Percentiles rank a stretch among this genome's conserved stretches.
Conservation (phyloP, 257 asterid genomes). For the Orobanche coerulescens region DNA sequence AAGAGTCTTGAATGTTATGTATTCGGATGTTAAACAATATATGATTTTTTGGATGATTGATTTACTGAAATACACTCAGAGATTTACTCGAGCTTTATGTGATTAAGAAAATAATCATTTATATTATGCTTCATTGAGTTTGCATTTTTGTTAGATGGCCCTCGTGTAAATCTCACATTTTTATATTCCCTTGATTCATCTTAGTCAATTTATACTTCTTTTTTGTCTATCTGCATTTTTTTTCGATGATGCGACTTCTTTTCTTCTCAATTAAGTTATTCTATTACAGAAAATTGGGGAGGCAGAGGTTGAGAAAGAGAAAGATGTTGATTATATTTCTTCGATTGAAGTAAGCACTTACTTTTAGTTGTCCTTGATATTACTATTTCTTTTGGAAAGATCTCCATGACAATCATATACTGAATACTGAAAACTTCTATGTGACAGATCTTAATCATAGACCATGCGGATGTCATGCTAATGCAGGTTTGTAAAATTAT, state of each 20-base stretch:
- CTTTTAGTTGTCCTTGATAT: background rate
- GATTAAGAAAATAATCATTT: background rate
- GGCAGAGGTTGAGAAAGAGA: conserved; percentile 64
- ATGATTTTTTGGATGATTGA: conserved; percentile 8
- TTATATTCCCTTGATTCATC: background rate
- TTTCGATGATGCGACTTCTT: background rate
- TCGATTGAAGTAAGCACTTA: conserved; percentile 67
- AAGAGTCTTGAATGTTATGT: conserved; percentile 25
- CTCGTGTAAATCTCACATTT: background rate
- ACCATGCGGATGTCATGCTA: conserved; percentile 84
- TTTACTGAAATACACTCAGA: conserved; percentile 8
- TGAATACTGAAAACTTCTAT: conserved; percentile 16
- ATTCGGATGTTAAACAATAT: conserved; percentile 9
- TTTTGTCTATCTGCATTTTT: conserved; percentile 1
- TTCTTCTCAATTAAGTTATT: background rate
- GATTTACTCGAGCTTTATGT: conserved; percentile 1
- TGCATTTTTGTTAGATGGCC: conserved; percentile 14
- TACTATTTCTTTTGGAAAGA: conserved; percentile 6
- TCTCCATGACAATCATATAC: conserved; percentile 12
- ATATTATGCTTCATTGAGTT: conserved; percentile 10
- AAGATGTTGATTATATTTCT: conserved; percentile 94
- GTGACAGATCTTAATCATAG: conserved; percentile 75
- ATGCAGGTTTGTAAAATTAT: conserved; percentile 61
- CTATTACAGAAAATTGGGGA: conserved; percentile 78
- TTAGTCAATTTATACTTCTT: background rate